Conservation (phyloP, 805 yeast genomes). For the Citeromyces matritensis region DNA sequence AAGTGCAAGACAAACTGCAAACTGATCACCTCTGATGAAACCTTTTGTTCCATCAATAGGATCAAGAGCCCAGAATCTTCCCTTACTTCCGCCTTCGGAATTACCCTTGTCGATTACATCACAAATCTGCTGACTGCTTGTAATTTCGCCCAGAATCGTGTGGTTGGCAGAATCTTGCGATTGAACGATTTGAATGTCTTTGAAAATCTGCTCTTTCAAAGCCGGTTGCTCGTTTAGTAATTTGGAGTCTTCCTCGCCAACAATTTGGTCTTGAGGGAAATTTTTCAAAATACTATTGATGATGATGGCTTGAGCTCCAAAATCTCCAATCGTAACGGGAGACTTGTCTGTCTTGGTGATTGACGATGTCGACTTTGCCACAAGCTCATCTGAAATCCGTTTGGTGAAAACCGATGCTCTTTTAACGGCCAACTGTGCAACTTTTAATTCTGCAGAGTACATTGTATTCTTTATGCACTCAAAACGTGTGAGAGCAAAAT, state of each 20-base stretch:
- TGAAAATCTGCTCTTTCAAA: slow-evolving; percentile 40
- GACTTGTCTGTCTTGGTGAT: slow-evolving; percentile 80
- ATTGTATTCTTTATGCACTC: neutral
- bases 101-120: slow-evolving; percentile 67
- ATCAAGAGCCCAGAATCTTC: slow-evolving; percentile 93
- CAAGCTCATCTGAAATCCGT: slow-evolving; percentile 40
- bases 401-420: slow-evolving; percentile 72
- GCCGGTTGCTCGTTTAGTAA: slow-evolving; percentile 37
- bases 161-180: slow-evolving; percentile 17
- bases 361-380: slow-evolving; percentile 24
- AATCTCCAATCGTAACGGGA: slow-evolving; percentile 95
- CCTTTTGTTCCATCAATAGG: slow-evolving; percentile 99
- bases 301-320: slow-evolving; percentile 88
- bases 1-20: slow-evolving; percentile 88
- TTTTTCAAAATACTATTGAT: slow-evolving; percentile 67
- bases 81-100: slow-evolving; percentile 62
- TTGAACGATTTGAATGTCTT: slow-evolving; percentile 42
- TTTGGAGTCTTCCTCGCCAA: slow-evolving; percentile 87
- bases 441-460: slow-evolving; percentile 43
- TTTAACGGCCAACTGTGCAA: slow-evolving; percentile 84
- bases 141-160: slow-evolving; percentile 23
- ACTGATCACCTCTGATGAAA: slow-evolving; percentile 88
- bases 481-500: too few relatives aligned
- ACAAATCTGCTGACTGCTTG: slow-evolving; percentile 31
- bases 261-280: slow-evolving; percentile 76